Percentiles rank a stretch among this genome's conserved stretches.
phyloP scores from a whole-genome alignment of 139 green algal genomes.

The Chlorella sp. region DNA sequence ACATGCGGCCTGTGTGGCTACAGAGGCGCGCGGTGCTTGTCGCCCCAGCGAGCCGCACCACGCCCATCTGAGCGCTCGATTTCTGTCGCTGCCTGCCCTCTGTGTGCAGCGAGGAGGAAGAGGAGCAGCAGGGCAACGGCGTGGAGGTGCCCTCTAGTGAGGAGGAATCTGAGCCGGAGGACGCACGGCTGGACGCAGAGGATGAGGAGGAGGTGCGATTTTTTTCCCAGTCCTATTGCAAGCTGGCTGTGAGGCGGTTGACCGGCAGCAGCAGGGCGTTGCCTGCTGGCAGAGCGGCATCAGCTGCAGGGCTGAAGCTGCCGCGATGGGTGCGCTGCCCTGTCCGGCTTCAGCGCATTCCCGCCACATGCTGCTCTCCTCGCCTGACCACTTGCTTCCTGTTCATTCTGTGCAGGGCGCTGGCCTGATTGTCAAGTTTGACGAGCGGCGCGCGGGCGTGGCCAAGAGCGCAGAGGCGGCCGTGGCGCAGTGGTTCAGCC shows the following conservation, averaged over 20 bases:
- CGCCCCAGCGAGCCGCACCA: too few species aligned
- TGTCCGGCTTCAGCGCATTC: too few species aligned
- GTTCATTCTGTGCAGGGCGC: conserved; percentile 26
- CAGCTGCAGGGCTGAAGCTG: background rate
- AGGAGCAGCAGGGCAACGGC: conserved; percentile 15
- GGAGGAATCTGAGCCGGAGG: conserved; percentile 2
- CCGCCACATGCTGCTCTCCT: background rate
- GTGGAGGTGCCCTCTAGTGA: conserved; percentile 6
- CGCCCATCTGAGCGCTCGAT: too few species aligned
- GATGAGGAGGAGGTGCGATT: background rate
- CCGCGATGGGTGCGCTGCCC: too few species aligned
- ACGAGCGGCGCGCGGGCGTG: conserved; percentile 64
- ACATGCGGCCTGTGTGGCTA: too few species aligned
- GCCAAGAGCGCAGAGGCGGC: conserved; percentile 57
- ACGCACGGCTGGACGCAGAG: background rate
- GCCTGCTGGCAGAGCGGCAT: too few species aligned
- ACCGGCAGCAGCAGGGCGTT: too few species aligned
- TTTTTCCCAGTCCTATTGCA: too few species aligned
- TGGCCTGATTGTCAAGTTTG: conserved; percentile 78
- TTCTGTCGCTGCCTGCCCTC: background rate
- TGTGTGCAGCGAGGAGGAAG: conserved; percentile 18
- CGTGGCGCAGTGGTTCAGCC: conserved; percentile 87
- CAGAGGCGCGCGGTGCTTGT: too few species aligned
- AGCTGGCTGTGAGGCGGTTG: too few species aligned
- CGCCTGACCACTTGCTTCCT: background rate